Conservation (phyloP, 306 rosid genomes). For the Arachis stenosperma region DNA sequence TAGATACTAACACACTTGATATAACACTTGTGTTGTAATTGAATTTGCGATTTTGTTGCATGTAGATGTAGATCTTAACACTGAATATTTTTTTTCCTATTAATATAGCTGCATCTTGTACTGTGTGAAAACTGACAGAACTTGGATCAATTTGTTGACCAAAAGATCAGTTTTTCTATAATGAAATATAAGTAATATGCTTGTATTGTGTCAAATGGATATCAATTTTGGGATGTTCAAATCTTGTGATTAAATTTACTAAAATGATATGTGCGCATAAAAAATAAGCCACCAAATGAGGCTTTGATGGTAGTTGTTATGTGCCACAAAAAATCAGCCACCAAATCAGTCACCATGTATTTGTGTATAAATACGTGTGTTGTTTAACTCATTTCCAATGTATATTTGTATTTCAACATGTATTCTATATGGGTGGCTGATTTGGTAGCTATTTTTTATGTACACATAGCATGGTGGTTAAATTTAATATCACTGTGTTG, state of each 20-base stretch:
- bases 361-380: no score
- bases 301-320: no score
- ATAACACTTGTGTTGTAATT: slow-evolving; percentile 28
- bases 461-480: not conserved
- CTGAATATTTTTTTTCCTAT: slow-evolving; percentile 9
- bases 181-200: not conserved
- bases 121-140: slow-evolving; percentile 4
- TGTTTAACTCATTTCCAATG: no score
- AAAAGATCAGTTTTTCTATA: slow-evolving; percentile 12
- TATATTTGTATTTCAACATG: no score
- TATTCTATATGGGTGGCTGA: no score
- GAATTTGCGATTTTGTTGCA: slow-evolving; percentile 17
- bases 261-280: no score
- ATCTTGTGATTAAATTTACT: no score
- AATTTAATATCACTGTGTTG: slow-evolving; percentile 1
- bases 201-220: not conserved
- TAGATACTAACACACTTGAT: slow-evolving; percentile 14
- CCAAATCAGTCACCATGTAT: no score
- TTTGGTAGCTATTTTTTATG: no score
- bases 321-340: no score
- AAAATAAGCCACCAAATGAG: no score
- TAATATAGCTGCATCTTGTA: slow-evolving; percentile 5
- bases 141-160: slow-evolving; percentile 22
- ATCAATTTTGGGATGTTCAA: no score
- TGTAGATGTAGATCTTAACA: not conserved